Percentiles rank a stretch among this genome's conserved stretches.
Conservation (phyloP, 1,139 yeast species). For the Geotrichum phurueaensis region DNA sequence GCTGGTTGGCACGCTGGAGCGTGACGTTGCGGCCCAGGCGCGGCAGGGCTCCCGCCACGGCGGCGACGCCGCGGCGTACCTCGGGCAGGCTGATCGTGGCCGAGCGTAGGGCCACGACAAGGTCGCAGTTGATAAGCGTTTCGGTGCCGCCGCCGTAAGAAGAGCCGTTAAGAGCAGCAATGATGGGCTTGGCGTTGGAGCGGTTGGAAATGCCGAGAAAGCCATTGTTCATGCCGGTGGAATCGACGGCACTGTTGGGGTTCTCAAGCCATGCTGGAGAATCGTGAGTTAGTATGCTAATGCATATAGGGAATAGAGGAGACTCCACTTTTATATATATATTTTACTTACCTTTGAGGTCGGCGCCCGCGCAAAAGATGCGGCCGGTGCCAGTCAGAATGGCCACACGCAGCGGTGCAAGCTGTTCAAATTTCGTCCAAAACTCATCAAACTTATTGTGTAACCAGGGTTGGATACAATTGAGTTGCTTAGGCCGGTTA, state of each 20-base stretch:
- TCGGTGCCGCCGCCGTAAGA: constrained; percentile 35
- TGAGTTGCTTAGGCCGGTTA: constrained; percentile 24
- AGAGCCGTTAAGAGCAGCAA: constrained; percentile 33
- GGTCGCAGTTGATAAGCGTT: constrained; percentile 31
- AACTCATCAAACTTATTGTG: constrained; percentile 22
- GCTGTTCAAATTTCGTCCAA: constrained; percentile 32
- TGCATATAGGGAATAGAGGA: no score
- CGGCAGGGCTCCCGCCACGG: constrained; percentile 34
- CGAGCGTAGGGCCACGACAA: constrained; percentile 29
- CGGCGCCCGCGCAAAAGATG: constrained; percentile 34
- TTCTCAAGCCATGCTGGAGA: constrained; percentile 9
- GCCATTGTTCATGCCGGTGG: constrained; percentile 18
- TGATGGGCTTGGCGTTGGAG: constrained; percentile 29
- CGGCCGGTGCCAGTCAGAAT: constrained; percentile 32
- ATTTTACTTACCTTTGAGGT: constrained; percentile 24
- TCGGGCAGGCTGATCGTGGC: constrained; percentile 32
- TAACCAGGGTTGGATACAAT: constrained; percentile 24
- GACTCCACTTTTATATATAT: neutral
- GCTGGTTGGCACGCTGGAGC: constrained; percentile 30
- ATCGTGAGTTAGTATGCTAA: neutral
- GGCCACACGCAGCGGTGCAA: constrained; percentile 27
- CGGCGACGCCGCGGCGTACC: constrained; percentile 32
- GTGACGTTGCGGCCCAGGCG: constrained; percentile 29
- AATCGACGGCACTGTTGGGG: neutral
- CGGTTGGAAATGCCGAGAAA: constrained; percentile 33